Evolutionary conservation across 345 rosid species (phyloP).

Genomic region (Reutealis trisperma): DNA sequence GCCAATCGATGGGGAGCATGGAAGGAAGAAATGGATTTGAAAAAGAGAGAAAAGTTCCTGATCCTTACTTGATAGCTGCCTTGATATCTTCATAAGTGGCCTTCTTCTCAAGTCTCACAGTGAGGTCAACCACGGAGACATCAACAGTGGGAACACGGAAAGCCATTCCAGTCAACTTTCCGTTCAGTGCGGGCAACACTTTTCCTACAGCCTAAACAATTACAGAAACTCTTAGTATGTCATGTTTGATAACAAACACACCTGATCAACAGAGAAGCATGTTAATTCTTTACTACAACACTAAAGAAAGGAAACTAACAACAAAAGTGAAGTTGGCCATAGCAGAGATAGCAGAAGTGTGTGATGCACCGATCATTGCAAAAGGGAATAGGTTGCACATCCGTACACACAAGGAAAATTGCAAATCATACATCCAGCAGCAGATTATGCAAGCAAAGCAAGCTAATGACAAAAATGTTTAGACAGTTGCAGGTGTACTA

Average conservation of each 20-base stretch:
- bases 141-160: slow-evolving; percentile 77
- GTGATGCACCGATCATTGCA: not conserved
- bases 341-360: not conserved
- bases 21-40: not conserved
- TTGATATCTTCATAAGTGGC: slow-evolving; percentile 62
- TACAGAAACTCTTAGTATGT: not conserved
- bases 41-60: not conserved
- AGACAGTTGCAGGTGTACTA: not conserved
- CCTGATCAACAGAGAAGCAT: too few relatives aligned
- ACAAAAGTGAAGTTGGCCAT: not conserved
- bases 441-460: not conserved
- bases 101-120: slow-evolving; percentile 61
- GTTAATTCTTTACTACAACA: too few relatives aligned
- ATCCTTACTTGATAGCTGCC: slow-evolving; percentile 54
- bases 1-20: not conserved
- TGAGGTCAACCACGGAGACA: slow-evolving; percentile 74
- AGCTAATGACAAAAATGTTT: not conserved
- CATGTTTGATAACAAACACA: not conserved
- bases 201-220: slow-evolving; percentile 61
- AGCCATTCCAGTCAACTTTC: slow-evolving; percentile 71
- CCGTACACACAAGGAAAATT: not conserved
- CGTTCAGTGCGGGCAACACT: slow-evolving; percentile 58
- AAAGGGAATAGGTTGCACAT: not conserved
- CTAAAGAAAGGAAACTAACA: not conserved
- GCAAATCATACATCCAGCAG: not conserved